Conservation (phyloP, 208 protist species). For the Acanthamoeba healyi region DNA sequence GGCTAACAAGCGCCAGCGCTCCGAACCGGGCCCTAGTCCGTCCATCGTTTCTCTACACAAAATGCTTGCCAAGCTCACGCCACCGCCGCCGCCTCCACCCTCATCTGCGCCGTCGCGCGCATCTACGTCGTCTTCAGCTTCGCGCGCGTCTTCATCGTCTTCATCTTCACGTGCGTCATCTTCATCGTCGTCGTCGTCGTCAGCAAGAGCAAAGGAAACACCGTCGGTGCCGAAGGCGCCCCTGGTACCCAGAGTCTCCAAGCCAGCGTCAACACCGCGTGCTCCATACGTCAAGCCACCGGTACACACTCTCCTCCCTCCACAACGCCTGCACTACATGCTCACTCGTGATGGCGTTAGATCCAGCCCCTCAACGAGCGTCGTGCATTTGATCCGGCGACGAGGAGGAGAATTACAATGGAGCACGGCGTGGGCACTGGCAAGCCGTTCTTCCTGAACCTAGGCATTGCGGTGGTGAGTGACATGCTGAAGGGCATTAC, state of each 20-base stretch:
- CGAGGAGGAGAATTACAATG: not conserved
- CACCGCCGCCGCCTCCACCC: not conserved
- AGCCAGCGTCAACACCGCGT: not conserved
- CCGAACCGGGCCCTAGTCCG: not conserved
- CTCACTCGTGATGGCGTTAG: not conserved
- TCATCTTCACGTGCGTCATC: not conserved
- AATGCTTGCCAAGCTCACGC: conserved; percentile 5
- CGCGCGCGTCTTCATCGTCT: not conserved
- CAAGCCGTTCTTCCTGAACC: not conserved
- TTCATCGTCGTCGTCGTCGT: not conserved
- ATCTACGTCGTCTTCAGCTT: not conserved
- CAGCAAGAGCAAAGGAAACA: not conserved
- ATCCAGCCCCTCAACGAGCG: conserved; percentile 10
- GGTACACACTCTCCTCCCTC: not conserved
- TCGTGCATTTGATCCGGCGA: not conserved
- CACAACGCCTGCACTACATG: not conserved
- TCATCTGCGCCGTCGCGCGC: not conserved
- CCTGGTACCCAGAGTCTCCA: not conserved
- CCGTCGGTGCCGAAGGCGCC: not conserved
- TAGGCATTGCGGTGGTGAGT: not conserved
- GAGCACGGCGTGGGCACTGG: not conserved
- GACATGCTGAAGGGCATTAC: not conserved
- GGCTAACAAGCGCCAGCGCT: not conserved
- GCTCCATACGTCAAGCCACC: not conserved
- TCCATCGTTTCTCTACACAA: conserved; percentile 24